A percentile compares a stretch with the other conserved stretches of the same genome.
Conservation (phyloP, 2,329 filamentous ascomycete species). For the Neonectria ditissima region DNA sequence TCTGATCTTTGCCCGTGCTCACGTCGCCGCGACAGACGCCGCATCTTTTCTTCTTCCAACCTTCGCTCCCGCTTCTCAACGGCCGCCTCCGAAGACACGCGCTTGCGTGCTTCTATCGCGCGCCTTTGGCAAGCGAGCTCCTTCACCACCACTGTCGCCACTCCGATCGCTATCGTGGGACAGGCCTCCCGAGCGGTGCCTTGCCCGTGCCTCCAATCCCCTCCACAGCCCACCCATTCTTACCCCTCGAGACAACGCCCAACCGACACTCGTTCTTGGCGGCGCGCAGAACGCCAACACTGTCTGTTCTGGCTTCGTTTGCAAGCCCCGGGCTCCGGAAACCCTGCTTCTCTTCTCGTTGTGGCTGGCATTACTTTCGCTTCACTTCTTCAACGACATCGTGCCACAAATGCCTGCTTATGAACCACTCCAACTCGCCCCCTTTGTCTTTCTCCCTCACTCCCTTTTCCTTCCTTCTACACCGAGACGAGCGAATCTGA, state of each 20-base stretch:
- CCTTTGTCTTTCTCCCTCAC: constrained; percentile 24
- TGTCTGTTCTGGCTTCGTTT: constrained; percentile 8
- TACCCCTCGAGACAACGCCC: constrained; percentile 25
- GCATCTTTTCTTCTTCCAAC: constrained; percentile 36
- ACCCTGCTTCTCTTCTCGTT: constrained; percentile 21
- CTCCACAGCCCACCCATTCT: constrained; percentile 18
- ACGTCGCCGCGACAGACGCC: constrained; percentile 25
- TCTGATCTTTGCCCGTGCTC: constrained; percentile 25
- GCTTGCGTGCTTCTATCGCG: constrained; percentile 34
- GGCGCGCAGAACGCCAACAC: constrained; percentile 22
- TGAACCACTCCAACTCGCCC: constrained; percentile 23
- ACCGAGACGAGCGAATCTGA: constrained; percentile 19
- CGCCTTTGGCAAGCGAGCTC: constrained; percentile 31
- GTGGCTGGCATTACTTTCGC: constrained; percentile 31
- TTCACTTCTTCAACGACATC: constrained; percentile 23
- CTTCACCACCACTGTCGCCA: constrained; percentile 8
- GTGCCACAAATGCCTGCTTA: constrained; percentile 30
- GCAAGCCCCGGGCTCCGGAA: constrained; percentile 13
- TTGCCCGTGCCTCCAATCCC: constrained; percentile 19
- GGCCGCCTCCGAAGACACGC: constrained; percentile 30
- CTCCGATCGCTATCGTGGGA: constrained; percentile 22
- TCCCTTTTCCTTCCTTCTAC: constrained; percentile 16
- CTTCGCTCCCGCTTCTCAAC: constrained; percentile 34
- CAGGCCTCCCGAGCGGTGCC: constrained; percentile 16
- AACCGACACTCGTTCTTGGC: constrained; percentile 28